Evolutionary conservation across 768 basidiomycete genomes (phyloP).

Genomic region (Termitomyces sp.): DNA sequence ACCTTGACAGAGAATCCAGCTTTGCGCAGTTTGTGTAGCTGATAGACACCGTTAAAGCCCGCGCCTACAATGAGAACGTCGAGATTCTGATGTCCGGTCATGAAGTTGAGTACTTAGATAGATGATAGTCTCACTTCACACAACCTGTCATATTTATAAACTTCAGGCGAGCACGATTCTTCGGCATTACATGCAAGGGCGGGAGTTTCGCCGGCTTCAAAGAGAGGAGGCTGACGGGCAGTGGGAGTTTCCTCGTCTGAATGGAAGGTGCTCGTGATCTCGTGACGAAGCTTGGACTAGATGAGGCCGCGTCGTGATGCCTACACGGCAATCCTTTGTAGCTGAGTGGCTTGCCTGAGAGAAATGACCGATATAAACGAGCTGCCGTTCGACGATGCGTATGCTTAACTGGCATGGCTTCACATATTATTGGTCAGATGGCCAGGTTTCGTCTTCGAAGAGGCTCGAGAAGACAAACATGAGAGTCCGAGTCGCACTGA

Average conservation of each 20-base stretch:
- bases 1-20: slow-evolving; percentile 6
- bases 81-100: slow-evolving; percentile 5
- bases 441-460: no score
- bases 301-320: no score
- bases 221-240: neutral
- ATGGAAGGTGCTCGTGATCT: neutral
- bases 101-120: neutral
- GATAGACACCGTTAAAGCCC: neutral
- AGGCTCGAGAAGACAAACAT: no score
- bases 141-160: neutral
- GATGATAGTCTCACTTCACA: neutral
- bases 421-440: no score
- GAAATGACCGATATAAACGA: no score
- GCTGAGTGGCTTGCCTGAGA: no score
- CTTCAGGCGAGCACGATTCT: neutral
- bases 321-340: no score
- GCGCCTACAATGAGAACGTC: slow-evolving; percentile 23
- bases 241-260: no score
- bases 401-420: no score
- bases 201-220: neutral
- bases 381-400: no score
- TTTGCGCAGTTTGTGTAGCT: neutral
- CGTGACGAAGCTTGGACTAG: neutral
- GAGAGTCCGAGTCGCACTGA: no score
- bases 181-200: neutral